phyloP scores from a whole-genome alignment of 2,329 filamentous ascomycete species.

The Neofusicoccum sp. region DNA sequence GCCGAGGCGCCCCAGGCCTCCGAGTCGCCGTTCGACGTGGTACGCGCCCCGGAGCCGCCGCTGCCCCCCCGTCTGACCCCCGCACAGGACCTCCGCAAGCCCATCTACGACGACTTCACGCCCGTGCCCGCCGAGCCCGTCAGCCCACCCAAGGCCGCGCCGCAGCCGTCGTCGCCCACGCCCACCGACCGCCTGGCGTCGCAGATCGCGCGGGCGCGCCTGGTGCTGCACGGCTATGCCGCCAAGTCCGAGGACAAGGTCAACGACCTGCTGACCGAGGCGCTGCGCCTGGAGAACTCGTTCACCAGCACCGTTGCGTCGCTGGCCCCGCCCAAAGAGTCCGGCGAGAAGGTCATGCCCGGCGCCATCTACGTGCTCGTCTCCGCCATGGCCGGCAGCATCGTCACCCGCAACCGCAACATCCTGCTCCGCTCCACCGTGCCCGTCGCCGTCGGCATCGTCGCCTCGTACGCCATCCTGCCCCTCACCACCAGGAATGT shows the following conservation, averaged over 20 bases:
- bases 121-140: conserved; percentile 31
- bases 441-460: conserved; percentile 76
- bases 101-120: conserved; percentile 72
- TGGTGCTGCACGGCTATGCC: conserved; percentile 76
- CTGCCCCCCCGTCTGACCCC: neutral
- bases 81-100: conserved; percentile 44
- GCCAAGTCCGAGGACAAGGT: conserved; percentile 74
- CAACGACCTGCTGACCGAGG: conserved; percentile 76
- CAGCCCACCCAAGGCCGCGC: conserved; percentile 30
- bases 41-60: neutral
- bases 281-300: conserved; percentile 80
- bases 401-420: conserved; percentile 83
- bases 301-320: conserved; percentile 88
- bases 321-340: conserved; percentile 80
- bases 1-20: conserved; percentile 44
- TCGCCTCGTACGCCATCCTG: conserved; percentile 78
- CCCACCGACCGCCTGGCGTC: conserved; percentile 86
- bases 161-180: conserved; percentile 56
- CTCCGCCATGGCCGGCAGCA: conserved; percentile 90
- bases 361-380: conserved; percentile 91
- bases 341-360: conserved; percentile 84
- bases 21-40: conserved; percentile 2
- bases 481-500: conserved; percentile 91
- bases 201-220: conserved; percentile 75
- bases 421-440: conserved; percentile 74